Base-by-base conservation (phyloP, 164 flowering plant genomes). In the Vitis cinerea region DNA sequence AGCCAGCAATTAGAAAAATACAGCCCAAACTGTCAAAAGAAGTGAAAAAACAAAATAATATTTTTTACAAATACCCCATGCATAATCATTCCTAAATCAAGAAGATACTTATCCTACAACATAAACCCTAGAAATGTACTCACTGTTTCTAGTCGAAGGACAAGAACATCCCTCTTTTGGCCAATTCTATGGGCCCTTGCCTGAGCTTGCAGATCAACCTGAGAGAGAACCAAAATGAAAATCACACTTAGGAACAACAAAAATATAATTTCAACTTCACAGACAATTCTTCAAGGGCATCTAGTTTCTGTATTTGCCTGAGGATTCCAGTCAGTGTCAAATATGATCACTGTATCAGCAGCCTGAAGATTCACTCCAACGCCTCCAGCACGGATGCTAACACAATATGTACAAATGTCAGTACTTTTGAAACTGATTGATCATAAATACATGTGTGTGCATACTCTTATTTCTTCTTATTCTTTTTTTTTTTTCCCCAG, bases 281-380 rank as follows among this genome's bases (percentile, higher is more conserved):
- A 31, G 19, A 47, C 2, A 61, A 65, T 50, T 23, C 27, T 53
- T 15, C 19, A 59, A 17, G 60, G 50, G 37, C 27, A 23, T 23
- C 27, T 19, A 54, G 57, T 44, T 66, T 53, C 55, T 71, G 51
- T 31, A 73, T 73, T 37, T 86, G 82, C 99, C 99, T 96, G 99
- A 50, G 99, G 99, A 82, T 96, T 96, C 99, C 98, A 96, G 80
- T 96, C 99, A 29, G 99, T 96, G 78, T 96, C 99, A 72, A 92
- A 96, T 74, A 96, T 92, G 70, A 96, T 93, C 57, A 96, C 99
- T 8, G 98, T 93, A 78, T 96, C 99, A 54, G 99, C 99, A 75
- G 98, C 98, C 82, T 96, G 99, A 75, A 96, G 98, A 85, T 96
- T 96, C 49, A 96, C 98, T 69, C 99, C 99, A 77, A 96, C 99